Percentiles rank a stretch among this genome's conserved stretches.
phyloP scores from a whole-genome alignment of 192 early-diverging fungal species.

The Coemansia sp. region DNA sequence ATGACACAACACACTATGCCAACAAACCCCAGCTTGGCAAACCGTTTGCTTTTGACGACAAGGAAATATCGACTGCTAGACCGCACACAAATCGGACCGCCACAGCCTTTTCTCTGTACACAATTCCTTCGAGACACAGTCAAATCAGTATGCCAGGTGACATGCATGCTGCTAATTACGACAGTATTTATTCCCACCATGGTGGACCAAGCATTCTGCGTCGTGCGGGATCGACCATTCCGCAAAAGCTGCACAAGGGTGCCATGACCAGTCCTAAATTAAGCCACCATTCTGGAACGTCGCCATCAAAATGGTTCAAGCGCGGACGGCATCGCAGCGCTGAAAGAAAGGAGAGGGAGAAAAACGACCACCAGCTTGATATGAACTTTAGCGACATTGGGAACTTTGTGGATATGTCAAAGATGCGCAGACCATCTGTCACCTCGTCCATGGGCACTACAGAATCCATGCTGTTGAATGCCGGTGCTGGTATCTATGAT shows the following conservation, averaged over 20 bases:
- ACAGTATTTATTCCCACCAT: conserved; percentile 20
- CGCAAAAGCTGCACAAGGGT: conserved; percentile 22
- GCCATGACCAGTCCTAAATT: conserved; percentile 3
- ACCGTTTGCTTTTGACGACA: conserved; percentile 38
- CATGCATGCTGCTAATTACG: neutral
- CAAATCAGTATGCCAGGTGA: conserved; percentile 28
- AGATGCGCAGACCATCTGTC: conserved; percentile 49
- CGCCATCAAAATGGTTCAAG: conserved; percentile 46
- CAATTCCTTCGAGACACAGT: conserved; percentile 36
- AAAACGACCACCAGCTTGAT: conserved; percentile 45
- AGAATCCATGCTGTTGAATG: conserved; percentile 40
- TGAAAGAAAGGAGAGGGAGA: conserved; percentile 18
- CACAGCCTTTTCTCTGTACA: conserved; percentile 22
- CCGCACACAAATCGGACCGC: neutral
- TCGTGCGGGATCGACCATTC: conserved; percentile 36
- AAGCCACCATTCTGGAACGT: conserved; percentile 19
- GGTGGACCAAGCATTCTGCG: conserved; percentile 26
- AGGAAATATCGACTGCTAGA: neutral
- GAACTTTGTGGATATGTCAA: conserved; percentile 52
- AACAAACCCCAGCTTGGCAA: conserved; percentile 35
- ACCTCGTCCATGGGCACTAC: conserved; percentile 48
- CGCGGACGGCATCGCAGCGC: conserved; percentile 34
- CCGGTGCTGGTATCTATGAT: conserved; percentile 28
- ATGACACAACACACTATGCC: conserved; percentile 6
- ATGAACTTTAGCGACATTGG: conserved; percentile 54